Base-by-base conservation (phyloP, 2,329 filamentous ascomycete species). In the Thyridium curvatum region DNA sequence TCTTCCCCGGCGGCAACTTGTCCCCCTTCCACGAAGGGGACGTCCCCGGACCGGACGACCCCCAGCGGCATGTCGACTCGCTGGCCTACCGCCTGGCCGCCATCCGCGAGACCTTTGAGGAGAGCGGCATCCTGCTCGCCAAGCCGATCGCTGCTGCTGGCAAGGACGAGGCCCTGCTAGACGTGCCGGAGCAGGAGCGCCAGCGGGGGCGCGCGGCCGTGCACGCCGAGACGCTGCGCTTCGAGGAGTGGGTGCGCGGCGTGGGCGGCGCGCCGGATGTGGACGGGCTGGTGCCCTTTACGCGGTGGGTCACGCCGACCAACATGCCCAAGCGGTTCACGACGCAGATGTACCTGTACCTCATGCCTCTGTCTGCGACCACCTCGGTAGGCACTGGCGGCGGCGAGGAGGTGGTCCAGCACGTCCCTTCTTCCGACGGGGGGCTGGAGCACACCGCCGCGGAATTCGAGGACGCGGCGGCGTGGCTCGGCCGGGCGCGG, bases 261-360 rank as follows among this genome's bases (percentile, higher is more conserved):
- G 66, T 77, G 34, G 79, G 75, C 8, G 82, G 75, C 1, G 61
- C 70, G 10, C 64, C 81, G 4, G 88, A 94, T 58, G 34, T 35
- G 30, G 82, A 82, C 2, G 68, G 71, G 30, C 65, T 96, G 3
- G 66, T 86, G 8, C 88, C 90, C 0, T 96, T 94, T 55, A 95
- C 90, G 0, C 78, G 87, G 39, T 97, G 93, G 93, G 73, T 97
- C 40, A 97, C 93, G 3, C 91, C 91, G 0, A 61, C 69, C 1
- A 79, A 76, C 44, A 66, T 83, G 2, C 75, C 80, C 0, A 87
- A 82, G 51, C 77, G 93, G 34, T 98, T 94, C 64, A 87, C 86
- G 0, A 96, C 91, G 1, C 90, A 96, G 57, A 97, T 97, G 91
- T 98, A 97, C 62, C 60, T 97, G 10, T 95, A 95, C 62, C 82